These are phyloP conservation scores for Candida freyschussii DNA, from an alignment of 1,139 yeast genomes.

Conservation along the genomic window DNA sequence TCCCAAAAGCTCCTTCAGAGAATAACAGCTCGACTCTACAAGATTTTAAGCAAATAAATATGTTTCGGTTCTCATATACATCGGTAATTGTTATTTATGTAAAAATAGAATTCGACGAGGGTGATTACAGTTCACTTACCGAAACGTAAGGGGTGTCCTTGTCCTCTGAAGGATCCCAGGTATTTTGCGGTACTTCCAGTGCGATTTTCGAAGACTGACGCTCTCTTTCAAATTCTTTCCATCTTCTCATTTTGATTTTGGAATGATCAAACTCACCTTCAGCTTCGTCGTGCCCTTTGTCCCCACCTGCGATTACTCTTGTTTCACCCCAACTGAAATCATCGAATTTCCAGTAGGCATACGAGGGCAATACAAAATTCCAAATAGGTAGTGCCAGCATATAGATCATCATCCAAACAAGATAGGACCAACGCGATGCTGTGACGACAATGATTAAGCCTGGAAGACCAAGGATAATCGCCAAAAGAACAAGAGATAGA, in stretches of 20 bases:
- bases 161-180: constrained; percentile 25
- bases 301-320: constrained; percentile 73
- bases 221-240: constrained; percentile 91
- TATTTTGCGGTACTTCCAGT: constrained; percentile 21
- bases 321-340: constrained; percentile 99
- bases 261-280: constrained; percentile 89
- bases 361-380: constrained; percentile 87
- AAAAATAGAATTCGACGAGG: neutral
- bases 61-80: too few species aligned
- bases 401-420: constrained; percentile 80
- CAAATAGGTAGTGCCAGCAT: constrained; percentile 84
- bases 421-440: constrained; percentile 70
- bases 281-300: constrained; percentile 54
- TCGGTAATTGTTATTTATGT: neutral
- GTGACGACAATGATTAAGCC: constrained; percentile 85
- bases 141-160: constrained; percentile 10
- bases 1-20: constrained; percentile 15
- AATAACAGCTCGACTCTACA: constrained; percentile 22
- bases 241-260: constrained; percentile 80
- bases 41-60: constrained; percentile 15
- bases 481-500: constrained; percentile 74
- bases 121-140: constrained; percentile 10
- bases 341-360: constrained; percentile 96
- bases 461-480: constrained; percentile 83
- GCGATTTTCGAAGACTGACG: constrained; percentile 16